These are phyloP conservation scores for Planoprotostelium fungivorum DNA, from an alignment of 78 protist species.

Conservation along the genomic window DNA sequence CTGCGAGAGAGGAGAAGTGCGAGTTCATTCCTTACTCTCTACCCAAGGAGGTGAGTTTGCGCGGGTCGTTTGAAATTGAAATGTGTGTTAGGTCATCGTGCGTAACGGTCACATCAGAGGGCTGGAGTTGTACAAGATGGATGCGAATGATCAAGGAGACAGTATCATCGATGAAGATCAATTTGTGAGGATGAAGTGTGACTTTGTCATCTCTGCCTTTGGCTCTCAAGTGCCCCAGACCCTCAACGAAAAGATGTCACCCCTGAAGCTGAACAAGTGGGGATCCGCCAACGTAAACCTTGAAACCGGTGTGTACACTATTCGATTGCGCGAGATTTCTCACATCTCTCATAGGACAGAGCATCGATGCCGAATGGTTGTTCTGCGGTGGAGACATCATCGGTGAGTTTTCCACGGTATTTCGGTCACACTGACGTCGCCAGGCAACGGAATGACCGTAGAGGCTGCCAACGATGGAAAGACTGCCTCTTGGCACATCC, in stretches of 20 bases:
- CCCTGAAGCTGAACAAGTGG: conserved; percentile 56
- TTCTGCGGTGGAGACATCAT: conserved; percentile 91
- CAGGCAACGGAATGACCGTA: conserved; percentile 86
- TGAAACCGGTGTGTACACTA: not conserved
- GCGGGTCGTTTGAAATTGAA: not conserved
- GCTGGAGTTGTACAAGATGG: conserved; percentile 77
- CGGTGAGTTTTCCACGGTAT: no score
- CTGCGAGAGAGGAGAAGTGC: conserved; percentile 71
- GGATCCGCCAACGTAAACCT: conserved; percentile 64
- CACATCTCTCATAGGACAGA: not conserved
- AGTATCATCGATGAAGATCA: conserved; percentile 75
- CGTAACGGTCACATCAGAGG: conserved; percentile 67
- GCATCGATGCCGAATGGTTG: conserved; percentile 37
- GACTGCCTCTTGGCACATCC: conserved; percentile 89
- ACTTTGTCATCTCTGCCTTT: conserved; percentile 86
- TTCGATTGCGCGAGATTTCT: not conserved
- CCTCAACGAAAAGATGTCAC: conserved; percentile 33
- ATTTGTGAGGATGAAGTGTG: conserved; percentile 73
- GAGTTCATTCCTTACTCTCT: conserved; percentile 78
- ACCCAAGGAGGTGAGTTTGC: conserved; percentile 40
- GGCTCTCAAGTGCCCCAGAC: conserved; percentile 65
- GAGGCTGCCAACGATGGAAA: conserved; percentile 96
- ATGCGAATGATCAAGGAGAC: conserved; percentile 77
- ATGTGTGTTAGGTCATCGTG: conserved; percentile 12
- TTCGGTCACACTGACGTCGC: no score